Conservation (phyloP, 108 stramenopile genomes). For the Nitzschia palea region DNA sequence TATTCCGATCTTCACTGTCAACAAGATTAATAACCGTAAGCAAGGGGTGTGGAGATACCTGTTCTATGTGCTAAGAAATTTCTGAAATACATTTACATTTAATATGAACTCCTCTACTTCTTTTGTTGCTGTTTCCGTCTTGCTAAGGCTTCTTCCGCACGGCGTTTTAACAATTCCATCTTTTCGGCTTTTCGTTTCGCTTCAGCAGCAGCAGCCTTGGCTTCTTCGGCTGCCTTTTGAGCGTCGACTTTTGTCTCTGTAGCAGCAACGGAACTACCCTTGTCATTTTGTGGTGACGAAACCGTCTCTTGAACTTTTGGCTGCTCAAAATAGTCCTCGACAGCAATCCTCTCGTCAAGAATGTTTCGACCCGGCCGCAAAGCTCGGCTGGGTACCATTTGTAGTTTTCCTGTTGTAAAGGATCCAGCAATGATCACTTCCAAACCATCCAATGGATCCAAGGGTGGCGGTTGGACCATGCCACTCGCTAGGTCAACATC, state of each 20-base stretch:
- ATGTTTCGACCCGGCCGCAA: slow-evolving; percentile 26
- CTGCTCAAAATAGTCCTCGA: slow-evolving; percentile 25
- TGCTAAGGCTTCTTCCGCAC: slow-evolving; percentile 62
- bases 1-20: too few species aligned
- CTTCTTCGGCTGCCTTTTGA: slow-evolving; percentile 30
- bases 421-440: slow-evolving; percentile 73
- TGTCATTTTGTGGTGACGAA: neutral
- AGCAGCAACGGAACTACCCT: neutral
- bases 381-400: slow-evolving; percentile 45
- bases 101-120: neutral
- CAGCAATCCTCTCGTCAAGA: slow-evolving; percentile 42
- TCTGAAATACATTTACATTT: too few species aligned
- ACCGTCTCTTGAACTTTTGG: neutral
- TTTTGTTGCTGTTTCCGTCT: slow-evolving; percentile 37
- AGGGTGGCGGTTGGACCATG: slow-evolving; percentile 59
- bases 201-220: slow-evolving; percentile 51
- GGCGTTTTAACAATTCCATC: slow-evolving; percentile 62
- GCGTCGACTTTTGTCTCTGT: slow-evolving; percentile 16
- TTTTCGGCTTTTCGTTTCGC: slow-evolving; percentile 83
- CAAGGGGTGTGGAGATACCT: too few species aligned
- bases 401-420: slow-evolving; percentile 63
- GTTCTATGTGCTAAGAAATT: too few species aligned
- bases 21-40: too few species aligned
- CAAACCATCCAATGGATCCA: slow-evolving; percentile 76
- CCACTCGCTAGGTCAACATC: slow-evolving; percentile 34